Conservation (phyloP, 345 rosid genomes). For the Nephelium lappaceum region DNA sequence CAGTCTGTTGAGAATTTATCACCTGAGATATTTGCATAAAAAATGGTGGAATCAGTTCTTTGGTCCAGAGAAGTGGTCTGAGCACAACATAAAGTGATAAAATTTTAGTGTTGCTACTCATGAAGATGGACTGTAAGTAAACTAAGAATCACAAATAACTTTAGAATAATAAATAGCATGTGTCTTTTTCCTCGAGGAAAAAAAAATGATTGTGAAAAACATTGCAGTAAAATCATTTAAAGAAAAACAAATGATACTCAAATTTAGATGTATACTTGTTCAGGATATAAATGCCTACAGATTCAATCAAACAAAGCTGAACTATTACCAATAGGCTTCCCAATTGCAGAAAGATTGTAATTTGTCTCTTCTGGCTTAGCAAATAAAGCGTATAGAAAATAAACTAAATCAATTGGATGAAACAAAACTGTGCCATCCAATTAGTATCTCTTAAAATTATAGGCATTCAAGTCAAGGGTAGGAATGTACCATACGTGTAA, state of each 20-base stretch:
- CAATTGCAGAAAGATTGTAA: neutral
- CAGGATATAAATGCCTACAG: neutral
- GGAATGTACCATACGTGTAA: neutral
- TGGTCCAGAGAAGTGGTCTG: neutral
- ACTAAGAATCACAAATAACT: neutral
- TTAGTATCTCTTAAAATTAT: neutral
- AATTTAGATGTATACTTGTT: neutral
- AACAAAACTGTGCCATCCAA: neutral
- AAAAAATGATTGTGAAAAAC: no score
- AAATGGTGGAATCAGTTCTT: conserved; percentile 7
- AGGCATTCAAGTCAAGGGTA: neutral
- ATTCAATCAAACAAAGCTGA: neutral
- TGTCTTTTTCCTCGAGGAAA: no score
- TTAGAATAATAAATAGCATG: neutral
- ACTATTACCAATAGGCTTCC: neutral
- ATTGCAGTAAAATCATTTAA: no score
- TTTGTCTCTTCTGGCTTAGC: neutral
- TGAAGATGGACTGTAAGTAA: neutral
- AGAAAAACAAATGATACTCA: neutral
- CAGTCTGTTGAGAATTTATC: conserved; percentile 76
- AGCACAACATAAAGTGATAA: neutral
- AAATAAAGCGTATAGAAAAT: neutral
- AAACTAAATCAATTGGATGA: neutral
- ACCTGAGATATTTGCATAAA: conserved; percentile 42
- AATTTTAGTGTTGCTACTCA: neutral